A percentile compares a stretch with the other conserved stretches of the same genome.
These are phyloP conservation scores for Kodamaea restingae DNA, from an alignment of 805 yeast species.

Conservation along the genomic window DNA sequence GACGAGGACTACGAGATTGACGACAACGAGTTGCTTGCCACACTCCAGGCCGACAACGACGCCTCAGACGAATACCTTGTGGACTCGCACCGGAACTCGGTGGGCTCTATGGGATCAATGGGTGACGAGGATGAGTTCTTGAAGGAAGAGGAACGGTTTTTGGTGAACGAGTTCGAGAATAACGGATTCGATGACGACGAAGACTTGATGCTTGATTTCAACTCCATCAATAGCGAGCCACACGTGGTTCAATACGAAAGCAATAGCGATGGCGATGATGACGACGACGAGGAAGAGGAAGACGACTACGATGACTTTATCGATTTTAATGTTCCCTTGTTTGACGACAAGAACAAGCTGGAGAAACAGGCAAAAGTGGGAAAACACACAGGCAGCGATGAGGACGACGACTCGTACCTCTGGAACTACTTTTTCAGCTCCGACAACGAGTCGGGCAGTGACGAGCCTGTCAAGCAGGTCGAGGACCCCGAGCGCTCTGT, in stretches of 20 bases:
- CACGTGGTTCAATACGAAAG: conserved; percentile 41
- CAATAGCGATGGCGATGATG: conserved; percentile 30
- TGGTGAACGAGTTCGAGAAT: conserved; percentile 43
- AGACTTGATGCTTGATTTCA: conserved; percentile 16
- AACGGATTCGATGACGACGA: conserved; percentile 8
- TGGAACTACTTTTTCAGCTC: conserved; percentile 69
- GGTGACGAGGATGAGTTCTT: conserved; percentile 36
- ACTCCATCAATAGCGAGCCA: conserved; percentile 20
- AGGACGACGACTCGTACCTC: conserved; percentile 65
- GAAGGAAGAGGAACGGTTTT: conserved; percentile 41
- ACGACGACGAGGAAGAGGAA: conserved; percentile 32
- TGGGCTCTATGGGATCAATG: conserved; percentile 29
- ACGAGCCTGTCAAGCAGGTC: conserved; percentile 12
- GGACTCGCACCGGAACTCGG: conserved; percentile 19
- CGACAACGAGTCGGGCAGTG: conserved; percentile 32
- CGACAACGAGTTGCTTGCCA: conserved; percentile 44
- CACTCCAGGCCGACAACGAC: conserved; percentile 45
- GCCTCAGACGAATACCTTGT: conserved; percentile 31
- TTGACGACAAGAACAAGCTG: conserved; percentile 12
- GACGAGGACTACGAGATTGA: conserved; percentile 66
- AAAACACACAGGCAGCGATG: conserved; percentile 27
- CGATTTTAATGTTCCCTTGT: conserved; percentile 32
- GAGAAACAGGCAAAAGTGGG: conserved; percentile 9
- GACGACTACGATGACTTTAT: conserved; percentile 40
- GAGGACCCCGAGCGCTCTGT: conserved; percentile 21